Conservation (phyloP, 495 filamentous ascomycete species). For the Massariosphaeria phaeospora region DNA sequence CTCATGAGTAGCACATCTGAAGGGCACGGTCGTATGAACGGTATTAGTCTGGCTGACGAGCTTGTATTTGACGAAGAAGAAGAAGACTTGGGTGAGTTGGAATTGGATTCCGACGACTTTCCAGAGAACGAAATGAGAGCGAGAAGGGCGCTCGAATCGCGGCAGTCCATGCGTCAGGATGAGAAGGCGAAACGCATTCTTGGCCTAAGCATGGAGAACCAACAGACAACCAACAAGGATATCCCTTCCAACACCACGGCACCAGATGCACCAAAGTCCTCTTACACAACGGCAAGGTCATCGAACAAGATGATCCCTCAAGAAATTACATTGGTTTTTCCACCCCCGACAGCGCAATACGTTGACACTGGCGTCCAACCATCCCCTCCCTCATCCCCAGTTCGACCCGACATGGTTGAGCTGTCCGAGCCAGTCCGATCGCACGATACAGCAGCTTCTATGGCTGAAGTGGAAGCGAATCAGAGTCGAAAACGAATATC, state of each 20-base stretch:
- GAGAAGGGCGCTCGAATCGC: slow-evolving; percentile 35
- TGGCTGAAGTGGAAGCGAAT: slow-evolving; percentile 61
- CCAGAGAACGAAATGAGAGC: slow-evolving; percentile 39
- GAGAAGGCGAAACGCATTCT: slow-evolving; percentile 44
- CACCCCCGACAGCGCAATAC: slow-evolving; percentile 44
- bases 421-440: slow-evolving; percentile 3
- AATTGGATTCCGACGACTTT: slow-evolving; percentile 39
- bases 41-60: slow-evolving; percentile 82
- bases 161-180: slow-evolving; percentile 35
- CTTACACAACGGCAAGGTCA: slow-evolving; percentile 4
- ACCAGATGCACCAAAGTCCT: slow-evolving; percentile 10
- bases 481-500: slow-evolving; percentile 61
- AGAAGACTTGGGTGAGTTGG: slow-evolving; percentile 42
- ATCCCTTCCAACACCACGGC: slow-evolving; percentile 3
- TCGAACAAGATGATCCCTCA: slow-evolving; percentile 5
- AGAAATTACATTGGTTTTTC: slow-evolving; percentile 20
- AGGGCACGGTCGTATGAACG: slow-evolving; percentile 56
- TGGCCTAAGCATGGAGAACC: slow-evolving; percentile 32
- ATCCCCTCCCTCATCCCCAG: slow-evolving; percentile 73
- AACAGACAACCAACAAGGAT: slow-evolving; percentile 12
- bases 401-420: slow-evolving; percentile 30
- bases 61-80: slow-evolving; percentile 77
- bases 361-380: slow-evolving; percentile 74
- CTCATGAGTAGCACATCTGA: slow-evolving; percentile 50
- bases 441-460: slow-evolving; percentile 38